These are phyloP conservation scores for Meira miltonrushii DNA, from an alignment of 1,284 basidiomycete genomes.

Conservation along the genomic window DNA sequence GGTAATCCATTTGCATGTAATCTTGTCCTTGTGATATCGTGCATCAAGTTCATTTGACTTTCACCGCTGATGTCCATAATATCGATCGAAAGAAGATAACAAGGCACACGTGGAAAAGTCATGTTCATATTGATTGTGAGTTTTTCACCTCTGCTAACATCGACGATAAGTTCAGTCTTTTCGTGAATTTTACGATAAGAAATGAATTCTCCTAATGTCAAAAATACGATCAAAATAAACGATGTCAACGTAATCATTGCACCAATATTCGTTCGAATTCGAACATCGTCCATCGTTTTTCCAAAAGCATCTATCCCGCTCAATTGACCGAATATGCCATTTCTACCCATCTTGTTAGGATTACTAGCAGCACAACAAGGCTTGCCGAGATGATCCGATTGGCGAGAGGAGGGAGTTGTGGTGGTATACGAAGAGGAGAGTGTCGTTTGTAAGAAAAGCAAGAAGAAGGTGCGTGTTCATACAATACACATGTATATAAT, in stretches of 20 bases:
- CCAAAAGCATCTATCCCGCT: slow-evolving; percentile 85
- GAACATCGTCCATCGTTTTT: slow-evolving; percentile 58
- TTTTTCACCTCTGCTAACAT: slow-evolving; percentile 88
- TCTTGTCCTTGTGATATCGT: slow-evolving; percentile 81
- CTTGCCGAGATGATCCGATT: too few relatives aligned
- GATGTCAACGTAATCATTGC: slow-evolving; percentile 74
- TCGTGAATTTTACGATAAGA: slow-evolving; percentile 79
- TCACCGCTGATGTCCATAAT: slow-evolving; percentile 98
- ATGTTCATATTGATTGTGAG: slow-evolving; percentile 86
- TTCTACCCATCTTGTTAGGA: slow-evolving; percentile 23
- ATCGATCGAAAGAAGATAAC: slow-evolving; percentile 74
- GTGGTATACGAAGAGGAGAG: too few relatives aligned
- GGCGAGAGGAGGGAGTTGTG: too few relatives aligned
- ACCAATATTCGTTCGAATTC: slow-evolving; percentile 49
- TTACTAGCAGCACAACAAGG: too few relatives aligned
- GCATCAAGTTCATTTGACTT: slow-evolving; percentile 65
- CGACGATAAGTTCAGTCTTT: slow-evolving; percentile 57
- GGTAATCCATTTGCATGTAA: slow-evolving; percentile 62
- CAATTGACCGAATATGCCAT: slow-evolving; percentile 40
- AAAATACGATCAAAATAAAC: slow-evolving; percentile 81
- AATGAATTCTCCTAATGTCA: slow-evolving; percentile 87
- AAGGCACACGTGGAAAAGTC: slow-evolving; percentile 93
- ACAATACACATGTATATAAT: too few relatives aligned
- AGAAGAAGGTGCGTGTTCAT: too few relatives aligned
- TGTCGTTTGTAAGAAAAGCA: too few relatives aligned